Base-by-base conservation (phyloP, 163 green algal genomes). In the Scenedesmus sp. region DNA sequence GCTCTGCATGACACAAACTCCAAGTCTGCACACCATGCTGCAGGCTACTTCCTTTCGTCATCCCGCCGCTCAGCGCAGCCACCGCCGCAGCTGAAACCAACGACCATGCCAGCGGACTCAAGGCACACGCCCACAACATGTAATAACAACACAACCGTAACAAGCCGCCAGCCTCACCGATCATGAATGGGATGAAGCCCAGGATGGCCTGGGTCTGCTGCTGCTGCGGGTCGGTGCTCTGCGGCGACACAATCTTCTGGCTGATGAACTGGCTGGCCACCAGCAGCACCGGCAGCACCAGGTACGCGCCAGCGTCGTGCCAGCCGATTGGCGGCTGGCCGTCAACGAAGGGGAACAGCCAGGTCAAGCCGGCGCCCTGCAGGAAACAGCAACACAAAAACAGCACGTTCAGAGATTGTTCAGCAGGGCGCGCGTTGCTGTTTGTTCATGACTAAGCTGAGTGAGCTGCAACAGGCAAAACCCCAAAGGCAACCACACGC, bases 131-230 rank as follows among this genome's bases (percentile, higher is more conserved):
- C 67, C 16, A 9, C 67, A 79, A 7, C 67, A 79, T 73, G 34
- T 46, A 46, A 46, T 46, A 46, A 73, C 62, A 73, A 15, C 62
- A 73, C 62, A 73, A 12, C 9, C 56, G 74, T 57, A 18, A 18
- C 4, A 62, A 10, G 46, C 46, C 13, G 62, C 15, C 12, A 64
- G 4, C 6, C 90, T 91, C 93, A 98, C 97, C 97, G 87, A 99
- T 98, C 96, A 99, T 99, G 74, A 99, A 92, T 8, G 98, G 98
- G 74, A 99, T 95, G 94, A 99, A 99, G 92, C 99, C 98, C 77
- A 99, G 96, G 89, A 99, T 99, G 70, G 94, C 94, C 83, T 99
- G 96, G 52, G 94, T 95, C 89, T 96, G 93, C 93, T 97, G 92
- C 93, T 97, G 94, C 55, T 94, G 84, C 8, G 96, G 95, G 92